These are phyloP conservation scores for Flaveria sonorensis DNA, from an alignment of 129 eudicot species.

Conservation along the genomic window DNA sequence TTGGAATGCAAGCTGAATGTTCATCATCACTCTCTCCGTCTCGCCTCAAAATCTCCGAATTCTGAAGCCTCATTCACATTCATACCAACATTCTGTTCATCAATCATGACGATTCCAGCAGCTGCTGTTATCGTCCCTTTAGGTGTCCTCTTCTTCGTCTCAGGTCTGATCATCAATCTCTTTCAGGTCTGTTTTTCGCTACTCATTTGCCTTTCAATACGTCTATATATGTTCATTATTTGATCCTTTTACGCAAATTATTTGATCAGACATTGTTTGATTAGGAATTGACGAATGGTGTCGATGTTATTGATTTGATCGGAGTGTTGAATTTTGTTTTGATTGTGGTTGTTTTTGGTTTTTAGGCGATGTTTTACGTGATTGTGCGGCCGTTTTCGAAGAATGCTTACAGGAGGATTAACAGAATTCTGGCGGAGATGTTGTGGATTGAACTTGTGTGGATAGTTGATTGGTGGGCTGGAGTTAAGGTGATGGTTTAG, in stretches of 20 bases:
- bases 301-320: neutral
- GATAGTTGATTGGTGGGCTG: conserved; percentile 99
- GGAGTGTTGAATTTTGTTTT: conserved; percentile 13
- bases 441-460: conserved; percentile 96
- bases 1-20: conserved; percentile 24
- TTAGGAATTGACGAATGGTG: neutral
- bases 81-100: neutral
- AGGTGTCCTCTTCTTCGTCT: conserved; percentile 74
- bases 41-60: conserved; percentile 35
- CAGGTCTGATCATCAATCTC: conserved; percentile 80
- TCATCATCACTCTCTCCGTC: conserved; percentile 28
- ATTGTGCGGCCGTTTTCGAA: conserved; percentile 77
- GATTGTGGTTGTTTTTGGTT: neutral
- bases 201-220: neutral
- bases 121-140: conserved; percentile 78
- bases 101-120: conserved; percentile 76
- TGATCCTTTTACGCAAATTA: neutral
- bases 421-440: conserved; percentile 74
- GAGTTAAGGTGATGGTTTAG: conserved; percentile 68
- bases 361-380: conserved; percentile 72
- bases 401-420: conserved; percentile 77
- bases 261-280: neutral
- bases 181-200: conserved; percentile 59
- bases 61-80: neutral
- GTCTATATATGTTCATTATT: neutral